Evolutionary conservation across 495 filamentous ascomycete species (phyloP), one percentile per base, ranked within the genome.

Genomic region (Penicillium daleae): DNA sequence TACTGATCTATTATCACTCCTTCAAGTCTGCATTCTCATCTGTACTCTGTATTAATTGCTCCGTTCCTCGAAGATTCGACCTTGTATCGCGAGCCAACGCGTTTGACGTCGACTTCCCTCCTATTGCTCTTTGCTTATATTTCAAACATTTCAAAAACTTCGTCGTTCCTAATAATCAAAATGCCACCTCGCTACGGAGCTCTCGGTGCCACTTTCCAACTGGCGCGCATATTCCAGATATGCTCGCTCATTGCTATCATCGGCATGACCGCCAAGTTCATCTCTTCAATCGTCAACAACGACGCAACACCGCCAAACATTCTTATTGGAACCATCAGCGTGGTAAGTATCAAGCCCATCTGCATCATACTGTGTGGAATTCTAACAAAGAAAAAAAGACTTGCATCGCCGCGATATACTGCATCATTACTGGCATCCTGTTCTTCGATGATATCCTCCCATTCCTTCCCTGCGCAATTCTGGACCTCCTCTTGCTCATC

Each of bases 241-340:
- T 78, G 87, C 53, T 88, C 83, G 22, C 87, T 98, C 62, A 85
- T 97, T 65, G 81, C 86, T 50, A 86, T 92, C 64, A 89, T 97
- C 68, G 92, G 92, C 55, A 85, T 97, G 63, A 87, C 85, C 1
- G 85, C 91, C 58, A 92, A 92, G 72, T 94, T 97, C 78, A 87
- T 97, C 70, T 84, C 86, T n/a, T 77, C 87, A 31, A 91, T 96
- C 60, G 83, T 92, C n/a, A 66, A 78, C 13, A 81, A 75, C 31
- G 82, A 87, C 50, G 81, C 84, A 39, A 81, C 83, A 7, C 86
- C 90, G 0, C 91, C 92, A 0, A 76, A 84, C 6, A 85, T 93
- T 55, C 78, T 98, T 8, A 85, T 97, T 17, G 92, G 89, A 22
- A 89, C 90, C 8, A 81, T 97, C 63, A 85, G 81, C 40, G 87